These are phyloP conservation scores for Catenaria anguillulae DNA, from an alignment of 371 early-diverging fungal genomes.

Conservation along the genomic window DNA sequence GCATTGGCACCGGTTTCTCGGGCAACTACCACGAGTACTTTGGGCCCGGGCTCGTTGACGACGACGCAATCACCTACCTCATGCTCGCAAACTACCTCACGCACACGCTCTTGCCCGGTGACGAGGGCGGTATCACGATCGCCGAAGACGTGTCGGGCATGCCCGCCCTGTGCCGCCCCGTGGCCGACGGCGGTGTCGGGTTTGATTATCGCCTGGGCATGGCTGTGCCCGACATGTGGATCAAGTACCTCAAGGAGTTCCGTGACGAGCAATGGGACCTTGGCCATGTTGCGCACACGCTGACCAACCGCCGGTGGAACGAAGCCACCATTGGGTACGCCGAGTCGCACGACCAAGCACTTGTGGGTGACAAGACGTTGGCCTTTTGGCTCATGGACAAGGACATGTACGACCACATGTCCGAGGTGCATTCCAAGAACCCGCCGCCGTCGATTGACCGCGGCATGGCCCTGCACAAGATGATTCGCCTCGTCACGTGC, in stretches of 20 bases:
- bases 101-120: slow-evolving; percentile 47
- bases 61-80: slow-evolving; percentile 73
- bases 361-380: slow-evolving; percentile 92
- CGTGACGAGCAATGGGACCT: slow-evolving; percentile 91
- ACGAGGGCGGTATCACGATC: slow-evolving; percentile 55
- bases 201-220: slow-evolving; percentile 93
- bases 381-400: slow-evolving; percentile 98
- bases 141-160: slow-evolving; percentile 97
- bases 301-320: slow-evolving; percentile 74
- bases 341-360: slow-evolving; percentile 92
- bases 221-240: slow-evolving; percentile 99
- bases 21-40: slow-evolving; percentile 91
- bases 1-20: slow-evolving; percentile 81
- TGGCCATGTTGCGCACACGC: slow-evolving; percentile 62
- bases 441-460: slow-evolving; percentile 83
- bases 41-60: slow-evolving; percentile 53
- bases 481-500: slow-evolving; percentile 80
- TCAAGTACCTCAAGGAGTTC: slow-evolving; percentile 80
- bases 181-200: slow-evolving; percentile 82
- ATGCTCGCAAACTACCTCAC: slow-evolving; percentile 81
- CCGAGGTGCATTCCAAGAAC: slow-evolving; percentile 40
- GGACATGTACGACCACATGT: slow-evolving; percentile 94
- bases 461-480: slow-evolving; percentile 84
- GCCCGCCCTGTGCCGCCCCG: slow-evolving; percentile 88
- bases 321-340: slow-evolving; percentile 85